Percentiles rank a stretch among this genome's conserved stretches.
Conservation (phyloP, 352 stramenopile species). For the Phytophthora kernoviae region DNA sequence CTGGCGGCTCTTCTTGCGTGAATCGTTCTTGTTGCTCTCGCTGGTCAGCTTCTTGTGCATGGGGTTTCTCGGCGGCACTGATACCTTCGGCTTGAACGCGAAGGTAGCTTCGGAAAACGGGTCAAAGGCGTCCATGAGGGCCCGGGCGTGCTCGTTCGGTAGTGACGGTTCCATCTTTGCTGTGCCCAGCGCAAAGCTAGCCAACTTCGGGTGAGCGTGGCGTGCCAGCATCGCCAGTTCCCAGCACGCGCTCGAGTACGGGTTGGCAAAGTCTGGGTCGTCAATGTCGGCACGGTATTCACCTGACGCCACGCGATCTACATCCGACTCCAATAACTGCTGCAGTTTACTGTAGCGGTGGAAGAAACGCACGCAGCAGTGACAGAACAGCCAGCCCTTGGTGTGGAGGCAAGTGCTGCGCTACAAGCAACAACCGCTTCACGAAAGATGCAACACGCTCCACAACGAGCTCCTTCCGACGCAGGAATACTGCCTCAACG, state of each 20-base stretch:
- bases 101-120: slow-evolving; percentile 47
- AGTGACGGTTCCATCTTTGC: slow-evolving; percentile 61
- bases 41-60: slow-evolving; percentile 73
- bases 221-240: slow-evolving; percentile 90
- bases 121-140: slow-evolving; percentile 72
- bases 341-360: slow-evolving; percentile 93
- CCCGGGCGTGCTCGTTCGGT: slow-evolving; percentile 68
- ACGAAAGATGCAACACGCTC: slow-evolving; percentile 95
- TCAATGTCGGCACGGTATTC: slow-evolving; percentile 92
- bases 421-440: slow-evolving; percentile 92
- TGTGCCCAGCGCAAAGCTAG: slow-evolving; percentile 67
- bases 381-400: slow-evolving; percentile 88
- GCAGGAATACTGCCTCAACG: slow-evolving; percentile 93
- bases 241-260: slow-evolving; percentile 94
- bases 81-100: slow-evolving; percentile 66
- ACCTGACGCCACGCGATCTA: slow-evolving; percentile 93
- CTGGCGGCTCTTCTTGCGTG: slow-evolving; percentile 57
- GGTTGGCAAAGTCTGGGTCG: slow-evolving; percentile 96
- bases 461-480: slow-evolving; percentile 94
- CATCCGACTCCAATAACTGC: slow-evolving; percentile 96
- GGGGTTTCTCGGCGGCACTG: slow-evolving; percentile 65
- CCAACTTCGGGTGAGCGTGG: slow-evolving; percentile 86
- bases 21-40: slow-evolving; percentile 59
- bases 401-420: slow-evolving; percentile 85
- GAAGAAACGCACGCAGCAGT: slow-evolving; percentile 87